These are phyloP conservation scores for Eragrostis curvula DNA, from an alignment of 176 grass and related monocot genomes.

Conservation along the genomic window DNA sequence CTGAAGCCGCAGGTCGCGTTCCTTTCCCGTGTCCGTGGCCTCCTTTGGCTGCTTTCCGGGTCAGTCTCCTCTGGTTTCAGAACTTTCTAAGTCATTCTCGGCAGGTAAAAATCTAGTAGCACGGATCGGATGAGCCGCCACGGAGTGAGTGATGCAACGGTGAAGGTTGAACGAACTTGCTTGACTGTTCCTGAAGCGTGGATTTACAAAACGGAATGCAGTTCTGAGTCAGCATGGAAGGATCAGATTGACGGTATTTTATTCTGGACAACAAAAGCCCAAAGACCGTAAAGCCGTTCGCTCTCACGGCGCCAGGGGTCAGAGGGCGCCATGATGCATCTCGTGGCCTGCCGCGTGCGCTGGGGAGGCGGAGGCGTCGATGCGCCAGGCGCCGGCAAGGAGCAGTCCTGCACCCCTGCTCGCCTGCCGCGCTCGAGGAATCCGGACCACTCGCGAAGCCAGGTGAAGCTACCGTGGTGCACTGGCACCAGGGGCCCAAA, in stretches of 20 bases:
- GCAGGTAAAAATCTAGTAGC: background rate
- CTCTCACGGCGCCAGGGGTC: no score
- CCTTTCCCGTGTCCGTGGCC: background rate
- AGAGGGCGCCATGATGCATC: no score
- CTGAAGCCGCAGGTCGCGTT: background rate
- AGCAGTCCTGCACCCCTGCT: no score
- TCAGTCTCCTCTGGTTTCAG: background rate
- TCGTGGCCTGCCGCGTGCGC: no score
- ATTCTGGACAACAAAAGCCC: background rate
- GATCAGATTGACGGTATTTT: background rate
- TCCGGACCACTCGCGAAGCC: no score
- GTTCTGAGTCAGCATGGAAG: background rate
- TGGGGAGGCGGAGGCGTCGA: no score
- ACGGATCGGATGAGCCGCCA: background rate
- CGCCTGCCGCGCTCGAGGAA: no score
- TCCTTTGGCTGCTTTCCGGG: background rate
- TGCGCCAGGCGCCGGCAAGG: no score
- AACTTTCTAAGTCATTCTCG: conserved; percentile 39
- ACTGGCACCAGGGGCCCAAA: no score
- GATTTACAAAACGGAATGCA: background rate
- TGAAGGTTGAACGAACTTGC: conserved; percentile 2
- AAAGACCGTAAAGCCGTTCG: no score
- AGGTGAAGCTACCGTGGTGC: no score
- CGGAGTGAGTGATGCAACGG: background rate
- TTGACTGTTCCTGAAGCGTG: background rate